Evolutionary conservation across 371 early-diverging fungal species (phyloP), one percentile per base, ranked within the genome.

Genomic region (Mortierella sp.): DNA sequence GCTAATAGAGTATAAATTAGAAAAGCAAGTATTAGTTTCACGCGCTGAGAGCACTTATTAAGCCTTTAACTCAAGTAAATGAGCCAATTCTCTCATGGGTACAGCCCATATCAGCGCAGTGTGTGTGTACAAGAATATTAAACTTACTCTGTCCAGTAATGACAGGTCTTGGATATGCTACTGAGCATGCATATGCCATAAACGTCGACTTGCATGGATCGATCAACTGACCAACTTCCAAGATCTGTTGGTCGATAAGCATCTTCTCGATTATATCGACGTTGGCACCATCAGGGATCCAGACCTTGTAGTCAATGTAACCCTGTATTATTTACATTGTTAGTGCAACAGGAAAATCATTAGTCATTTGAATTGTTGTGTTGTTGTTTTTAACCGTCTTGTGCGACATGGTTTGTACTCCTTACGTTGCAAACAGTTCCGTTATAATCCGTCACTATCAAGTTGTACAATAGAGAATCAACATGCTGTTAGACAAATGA

Each of bases 351-450:
- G 31, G 2, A 42, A 34, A 54, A 29, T 47, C 0, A 61, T 34
- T 29, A 23, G 37, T 45, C 9, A 58, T 47, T 47, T 37, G 10
- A 10, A 7, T 7, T 37, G 10, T 19, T 45, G 45, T 15, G 45
- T 45, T n/a, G 7, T 45, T 3, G 53, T 51, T 5, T 51, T 22
- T 54, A 29, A 35, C 4, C 13, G 19, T n/a, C 34, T 37, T 26
- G 7, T 29, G 55, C 31, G 61, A 28, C 45, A 35, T n/a, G 31
- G 53, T 17, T 45, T 45, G 31, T 31, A 31, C 26, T 42, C 15
- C 70, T 74, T 74, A 80, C 80, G 22, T 70, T 80, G 64, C 80
- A 80, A 6, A 74, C 35, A 1, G 75, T 66, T 51, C 80, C 80
- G 42, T 66, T 80, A 34, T 80, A 80, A 17, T 64, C 64, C 35